Conservation (phyloP, 441 rosid species). For the Lepidium campestre region DNA sequence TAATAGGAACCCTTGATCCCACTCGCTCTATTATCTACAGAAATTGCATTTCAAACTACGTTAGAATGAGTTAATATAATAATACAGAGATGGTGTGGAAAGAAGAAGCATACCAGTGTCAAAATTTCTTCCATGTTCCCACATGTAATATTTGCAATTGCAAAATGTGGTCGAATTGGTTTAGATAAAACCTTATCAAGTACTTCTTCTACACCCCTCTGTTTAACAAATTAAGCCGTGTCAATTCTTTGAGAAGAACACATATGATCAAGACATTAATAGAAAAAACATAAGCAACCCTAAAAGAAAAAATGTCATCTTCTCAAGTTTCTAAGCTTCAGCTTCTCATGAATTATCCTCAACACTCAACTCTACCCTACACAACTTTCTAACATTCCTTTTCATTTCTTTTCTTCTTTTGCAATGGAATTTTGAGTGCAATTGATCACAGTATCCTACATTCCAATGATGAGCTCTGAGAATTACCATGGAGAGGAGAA, state of each 20-base stretch:
- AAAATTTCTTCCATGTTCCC: constrained; percentile 24
- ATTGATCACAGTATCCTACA: background rate
- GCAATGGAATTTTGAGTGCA: background rate
- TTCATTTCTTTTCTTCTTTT: background rate
- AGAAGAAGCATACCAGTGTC: constrained; percentile 33
- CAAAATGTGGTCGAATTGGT: constrained; percentile 81
- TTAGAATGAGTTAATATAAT: background rate
- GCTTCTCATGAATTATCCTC: background rate
- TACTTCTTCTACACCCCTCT: constrained; percentile 57
- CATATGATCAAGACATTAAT: background rate
- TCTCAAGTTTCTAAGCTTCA: background rate
- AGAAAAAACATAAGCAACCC: background rate
- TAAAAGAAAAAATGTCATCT: background rate
- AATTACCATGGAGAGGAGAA: background rate
- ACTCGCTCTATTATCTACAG: constrained; percentile 45
- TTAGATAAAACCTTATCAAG: constrained; percentile 56
- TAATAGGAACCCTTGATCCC: constrained; percentile 54
- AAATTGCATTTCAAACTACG: background rate
- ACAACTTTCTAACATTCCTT: background rate
- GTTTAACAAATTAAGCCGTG: background rate
- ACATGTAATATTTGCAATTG: constrained; percentile 45
- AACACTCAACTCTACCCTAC: background rate
- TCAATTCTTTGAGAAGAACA: background rate
- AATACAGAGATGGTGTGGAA: background rate
- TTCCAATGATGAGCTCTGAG: background rate